Base-by-base conservation (phyloP, 2,329 filamentous ascomycete species). In the Venturia pyrina region DNA sequence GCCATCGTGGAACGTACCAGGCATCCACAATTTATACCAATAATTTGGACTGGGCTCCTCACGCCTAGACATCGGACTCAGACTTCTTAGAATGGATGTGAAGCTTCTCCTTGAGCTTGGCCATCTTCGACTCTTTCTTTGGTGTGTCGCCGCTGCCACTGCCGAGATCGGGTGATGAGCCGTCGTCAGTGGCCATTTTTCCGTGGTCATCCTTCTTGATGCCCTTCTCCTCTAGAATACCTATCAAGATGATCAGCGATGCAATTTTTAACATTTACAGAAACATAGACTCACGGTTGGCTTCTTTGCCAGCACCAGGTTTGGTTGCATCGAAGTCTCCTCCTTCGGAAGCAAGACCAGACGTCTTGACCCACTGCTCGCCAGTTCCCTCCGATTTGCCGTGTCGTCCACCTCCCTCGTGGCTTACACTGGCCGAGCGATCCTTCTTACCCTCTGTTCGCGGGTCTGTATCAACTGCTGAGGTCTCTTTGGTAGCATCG, bases 51-150 rank as follows among this genome's bases (percentile, higher is more conserved):
- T 50, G 2, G n/a, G 2, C 21, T 3, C 21, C 5, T 28, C 11
- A 28, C 53, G 63, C 67, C 65, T 67, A 75, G 68, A 15, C 37
- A 46, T 53, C 48, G 1, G 37, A 40, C 7, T 62, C 60, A 43
- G 43, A 62, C 21, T 70, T 68, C 40, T 67, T 67, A 28, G n/a
- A 62, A 28, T 75, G 73, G 67, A 78, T 78, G 75, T 89, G 86
- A 67, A 89, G 76, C 79, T 89, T 89, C 66, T 83, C 82, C 82
- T 89, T 90, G 75, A 90, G 83, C 78, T 87, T 88, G 66, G 87
- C 81, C 67, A 81, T 81, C 50, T 77, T 70, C 46, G 64, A 63
- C 70, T 71, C 41, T 68, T 72, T 64, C 63, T 71, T 65, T 44
- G 68, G 68, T 17, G 67, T 59, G 21, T 63, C 69, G 46, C 66